Evolutionary conservation across 805 yeast genomes (phyloP).

Genomic region (Pichia phayaonensis): DNA sequence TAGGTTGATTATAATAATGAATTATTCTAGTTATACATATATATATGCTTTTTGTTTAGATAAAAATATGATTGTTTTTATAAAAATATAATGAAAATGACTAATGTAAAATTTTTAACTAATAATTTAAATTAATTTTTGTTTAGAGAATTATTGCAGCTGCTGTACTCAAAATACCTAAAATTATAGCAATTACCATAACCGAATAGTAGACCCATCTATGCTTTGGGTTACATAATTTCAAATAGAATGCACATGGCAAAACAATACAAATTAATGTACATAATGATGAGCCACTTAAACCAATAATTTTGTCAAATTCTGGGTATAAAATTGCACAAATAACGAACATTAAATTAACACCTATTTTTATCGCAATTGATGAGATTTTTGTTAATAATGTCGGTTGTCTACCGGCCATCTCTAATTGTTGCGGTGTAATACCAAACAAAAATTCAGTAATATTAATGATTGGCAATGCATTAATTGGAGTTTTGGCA

Average conservation of each 20-base stretch:
- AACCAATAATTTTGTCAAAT: conserved; percentile 77
- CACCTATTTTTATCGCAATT: conserved; percentile 35
- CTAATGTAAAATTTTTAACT: not conserved
- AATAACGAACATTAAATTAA: conserved; percentile 54
- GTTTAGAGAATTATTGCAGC: conserved; percentile 33
- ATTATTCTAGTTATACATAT: too few species aligned
- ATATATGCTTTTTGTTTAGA: too few species aligned
- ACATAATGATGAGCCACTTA: conserved; percentile 78
- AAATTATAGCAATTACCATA: conserved; percentile 37
- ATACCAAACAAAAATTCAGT: conserved; percentile 41
- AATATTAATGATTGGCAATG: conserved; percentile 78
- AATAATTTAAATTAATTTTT: not conserved
- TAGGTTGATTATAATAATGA: not conserved
- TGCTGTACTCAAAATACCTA: conserved; percentile 55
- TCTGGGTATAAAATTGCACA: conserved; percentile 72
- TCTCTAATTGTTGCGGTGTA: conserved; percentile 22
- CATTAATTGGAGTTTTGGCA: conserved; percentile 81
- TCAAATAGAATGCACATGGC: conserved; percentile 70
- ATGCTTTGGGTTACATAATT: conserved; percentile 42
- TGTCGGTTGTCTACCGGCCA: conserved; percentile 9
- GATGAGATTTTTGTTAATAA: conserved; percentile 10
- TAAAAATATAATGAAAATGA: not conserved
- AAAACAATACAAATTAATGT: conserved; percentile 71
- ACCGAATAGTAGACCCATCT: conserved; percentile 37
- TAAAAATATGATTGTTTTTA: too few species aligned